A percentile compares a stretch with the other conserved stretches of the same genome.
phyloP scores from a whole-genome alignment of 768 basidiomycete genomes.

The Amanita phalloides region DNA sequence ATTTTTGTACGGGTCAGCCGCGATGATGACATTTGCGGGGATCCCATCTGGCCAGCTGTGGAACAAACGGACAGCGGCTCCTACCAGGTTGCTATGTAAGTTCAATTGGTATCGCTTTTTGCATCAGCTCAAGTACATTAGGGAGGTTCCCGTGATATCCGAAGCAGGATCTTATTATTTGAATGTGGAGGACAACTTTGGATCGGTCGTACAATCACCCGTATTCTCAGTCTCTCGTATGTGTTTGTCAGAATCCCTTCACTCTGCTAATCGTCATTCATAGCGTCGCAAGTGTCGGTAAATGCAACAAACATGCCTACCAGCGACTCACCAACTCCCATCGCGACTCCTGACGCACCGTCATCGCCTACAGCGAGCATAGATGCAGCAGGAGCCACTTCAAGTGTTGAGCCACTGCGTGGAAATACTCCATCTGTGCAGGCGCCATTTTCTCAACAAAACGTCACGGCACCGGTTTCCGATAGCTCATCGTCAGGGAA shows the following conservation, averaged over 20 bases:
- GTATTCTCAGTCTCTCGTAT: slow-evolving; percentile 1
- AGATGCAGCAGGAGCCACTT: too few species aligned
- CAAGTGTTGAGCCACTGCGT: too few species aligned
- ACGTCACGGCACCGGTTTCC: not conserved
- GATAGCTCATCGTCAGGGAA: not conserved
- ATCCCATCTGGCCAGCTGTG: not conserved
- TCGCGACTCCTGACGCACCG: too few species aligned
- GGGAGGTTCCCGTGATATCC: not conserved
- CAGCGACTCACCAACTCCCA: too few species aligned
- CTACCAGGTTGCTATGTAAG: not conserved
- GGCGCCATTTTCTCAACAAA: not conserved
- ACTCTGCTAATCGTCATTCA: not conserved
- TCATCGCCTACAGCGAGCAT: too few species aligned
- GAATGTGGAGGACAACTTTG: slow-evolving; percentile 2
- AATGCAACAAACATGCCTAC: too few species aligned
- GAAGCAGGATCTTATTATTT: not conserved
- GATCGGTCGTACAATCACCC: not conserved
- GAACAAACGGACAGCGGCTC: not conserved
- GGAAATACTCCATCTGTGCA: not conserved
- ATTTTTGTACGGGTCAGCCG: not conserved
- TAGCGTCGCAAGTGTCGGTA: not conserved
- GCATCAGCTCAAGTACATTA: not conserved
- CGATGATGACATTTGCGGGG: not conserved
- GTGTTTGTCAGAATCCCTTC: not conserved
- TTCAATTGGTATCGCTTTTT: not conserved